Percentiles rank a stretch among this genome's conserved stretches.
These are phyloP conservation scores for Sarocladiaceae sp. DNA, from an alignment of 2,329 filamentous ascomycete genomes.

Conservation along the genomic window DNA sequence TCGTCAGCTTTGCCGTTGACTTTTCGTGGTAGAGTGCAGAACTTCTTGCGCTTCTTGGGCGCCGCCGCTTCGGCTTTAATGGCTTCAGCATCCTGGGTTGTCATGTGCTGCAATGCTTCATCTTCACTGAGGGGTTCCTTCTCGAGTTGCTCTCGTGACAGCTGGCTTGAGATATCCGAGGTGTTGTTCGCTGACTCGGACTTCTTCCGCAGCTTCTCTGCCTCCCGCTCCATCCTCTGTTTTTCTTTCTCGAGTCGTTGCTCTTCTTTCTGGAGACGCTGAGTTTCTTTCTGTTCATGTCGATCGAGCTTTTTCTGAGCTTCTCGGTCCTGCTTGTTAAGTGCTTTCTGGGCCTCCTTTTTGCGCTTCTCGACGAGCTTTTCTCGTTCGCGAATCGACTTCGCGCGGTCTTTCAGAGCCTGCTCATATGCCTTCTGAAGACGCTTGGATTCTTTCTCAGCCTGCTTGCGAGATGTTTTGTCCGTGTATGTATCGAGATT, in stretches of 20 bases:
- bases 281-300: conserved; percentile 29
- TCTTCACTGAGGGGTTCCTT: conserved; percentile 3
- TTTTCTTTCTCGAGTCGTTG: conserved; percentile 25
- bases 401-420: conserved; percentile 62
- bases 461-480: conserved; percentile 62
- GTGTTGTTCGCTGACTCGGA: conserved; percentile 11
- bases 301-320: conserved; percentile 14
- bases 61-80: conserved; percentile 9
- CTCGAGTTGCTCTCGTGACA: not conserved
- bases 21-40: conserved; percentile 67
- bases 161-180: not conserved
- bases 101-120: not conserved
- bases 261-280: conserved; percentile 23
- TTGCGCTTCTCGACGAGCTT: conserved; percentile 54
- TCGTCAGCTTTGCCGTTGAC: conserved; percentile 55
- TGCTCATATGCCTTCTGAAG: conserved; percentile 61
- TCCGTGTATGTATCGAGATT: conserved; percentile 57
- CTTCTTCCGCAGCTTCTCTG: conserved; percentile 20
- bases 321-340: conserved; percentile 36
- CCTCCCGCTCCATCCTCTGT: conserved; percentile 24
- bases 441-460: conserved; percentile 63
- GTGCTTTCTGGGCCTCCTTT: conserved; percentile 38
- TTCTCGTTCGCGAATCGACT: conserved; percentile 57
- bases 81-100: not conserved
- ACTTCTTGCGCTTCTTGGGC: conserved; percentile 46